Base-by-base conservation (phyloP, 1,139 yeast genomes). In the Torulaspora pretoriensis region DNA sequence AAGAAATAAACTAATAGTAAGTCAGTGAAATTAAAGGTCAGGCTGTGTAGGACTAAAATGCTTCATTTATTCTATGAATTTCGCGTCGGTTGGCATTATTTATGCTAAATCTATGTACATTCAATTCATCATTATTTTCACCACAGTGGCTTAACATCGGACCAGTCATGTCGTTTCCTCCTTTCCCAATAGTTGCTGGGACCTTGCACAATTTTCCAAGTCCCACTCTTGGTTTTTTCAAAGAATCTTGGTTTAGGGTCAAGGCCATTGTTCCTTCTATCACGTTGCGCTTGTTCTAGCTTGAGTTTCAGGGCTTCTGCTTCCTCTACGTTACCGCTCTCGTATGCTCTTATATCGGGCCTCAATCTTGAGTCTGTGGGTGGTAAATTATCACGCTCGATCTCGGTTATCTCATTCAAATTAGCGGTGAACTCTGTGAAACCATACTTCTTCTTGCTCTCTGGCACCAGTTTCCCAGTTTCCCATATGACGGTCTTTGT, bases 281-380 rank as follows among this genome's bases (percentile, higher is more conserved):
- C 77, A 58, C 98, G 77, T 68, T 92, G 98, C 33, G 69, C 70
- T 59, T 84, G 90, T 63, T 92, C 98, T 29, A 90, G 69, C 39
- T 74, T 68, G 30, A 77, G 65, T 61, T 92, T 92, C 50, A 78
- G 55, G 1, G 52, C 57, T 60, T 90, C 97, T 0, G 97, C 96
- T 40, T 70, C 68, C 12, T 78, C 86, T 7, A 82, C 68, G 16
- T 79, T 68, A 2, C 94, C 94, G 17, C 73, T 60, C 59, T 88
- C 95, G 56, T 88, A 88, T 5, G 72, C 68, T 36, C 77, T 70
- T 59, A 88, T 78, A 64, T 92, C 98, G 0, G 97, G 97, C 59
- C 98, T 77, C 37, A 81, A 67, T 60, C 98, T 77, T 3, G 96
- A 85, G 62, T 92, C 98, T 0, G 95, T 87, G 4, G 90, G 92